Base-by-base conservation (phyloP, 192 early-diverging fungal genomes). In the Umbelopsis vinacea region DNA sequence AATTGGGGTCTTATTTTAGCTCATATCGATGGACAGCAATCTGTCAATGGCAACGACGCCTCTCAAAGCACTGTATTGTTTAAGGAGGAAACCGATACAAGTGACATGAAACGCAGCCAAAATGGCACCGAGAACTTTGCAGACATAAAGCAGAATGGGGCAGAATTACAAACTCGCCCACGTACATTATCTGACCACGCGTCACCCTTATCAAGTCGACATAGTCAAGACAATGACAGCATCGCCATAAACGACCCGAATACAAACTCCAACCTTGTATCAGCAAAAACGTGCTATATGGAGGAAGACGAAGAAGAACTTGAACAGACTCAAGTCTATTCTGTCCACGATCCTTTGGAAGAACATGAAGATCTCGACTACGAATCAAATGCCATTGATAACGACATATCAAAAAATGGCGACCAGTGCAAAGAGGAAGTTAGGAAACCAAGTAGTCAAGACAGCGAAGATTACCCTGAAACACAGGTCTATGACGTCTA, bases 401-500 rank as follows among this genome's bases (percentile, higher is more conserved):
- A n/a, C 14, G 40, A 6, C 40, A 1, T 43, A 43, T 43, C 11
- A 12, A 12, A 43, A 43, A 43, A 7, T 12, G 40, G 1, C 11
- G 40, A 43, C 11, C 40, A 43, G 5, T 12, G 40, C 40, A 14
- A 37, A 29, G 57, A 37, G 10, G 24, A 63, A 37, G 35, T 0
- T 19, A 37, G 17, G 12, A 22, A 63, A 14, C 14, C 15, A 37
- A 29, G 37, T 12, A 63, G 26, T 19, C 57, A 19, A 19, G 6
- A 63, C 2, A 35, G 33, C n/a, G 57, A 63, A 1, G 33, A 6
- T 19, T 29, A 37, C 4, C 15, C 57, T n/a, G 29, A 63, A 63
- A 63, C 57, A 4, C 57, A 63, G 26, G 57, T 63, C 14, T 63
- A 63, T 37, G 57, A 63, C 35, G 26, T 63, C 29, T 63, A 63